These are phyloP conservation scores for Alternaria gaisen DNA, from an alignment of 2,329 filamentous ascomycete genomes.

Conservation along the genomic window DNA sequence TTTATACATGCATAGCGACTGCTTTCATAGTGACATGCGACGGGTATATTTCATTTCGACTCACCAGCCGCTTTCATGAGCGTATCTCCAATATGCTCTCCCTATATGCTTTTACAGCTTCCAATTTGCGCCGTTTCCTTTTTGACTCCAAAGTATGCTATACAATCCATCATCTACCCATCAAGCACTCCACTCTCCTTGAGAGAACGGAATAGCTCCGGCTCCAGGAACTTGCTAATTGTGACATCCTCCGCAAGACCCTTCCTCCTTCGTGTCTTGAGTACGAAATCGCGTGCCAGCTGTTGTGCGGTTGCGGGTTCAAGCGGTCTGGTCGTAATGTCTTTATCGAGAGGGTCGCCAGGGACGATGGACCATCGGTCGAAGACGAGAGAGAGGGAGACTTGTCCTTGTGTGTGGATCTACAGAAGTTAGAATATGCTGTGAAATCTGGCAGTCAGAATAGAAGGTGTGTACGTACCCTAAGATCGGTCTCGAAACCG, in stretches of 20 bases:
- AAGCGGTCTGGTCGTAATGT: slow-evolving; percentile 80
- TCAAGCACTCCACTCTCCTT: slow-evolving; percentile 90
- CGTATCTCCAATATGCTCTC: not conserved
- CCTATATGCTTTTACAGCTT: slow-evolving; percentile 7
- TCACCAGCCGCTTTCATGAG: not conserved
- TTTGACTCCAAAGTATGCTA: slow-evolving; percentile 23
- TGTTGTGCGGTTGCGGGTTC: slow-evolving; percentile 89
- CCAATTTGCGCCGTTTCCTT: slow-evolving; percentile 11
- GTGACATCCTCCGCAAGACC: slow-evolving; percentile 94
- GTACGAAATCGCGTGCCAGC: slow-evolving; percentile 92
- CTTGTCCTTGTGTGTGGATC: slow-evolving; percentile 94
- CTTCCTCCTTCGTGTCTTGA: slow-evolving; percentile 94
- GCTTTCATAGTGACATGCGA: not conserved
- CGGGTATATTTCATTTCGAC: slow-evolving; percentile 16
- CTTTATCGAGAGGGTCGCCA: slow-evolving; percentile 90
- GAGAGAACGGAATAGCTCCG: slow-evolving; percentile 87
- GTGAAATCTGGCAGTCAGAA: slow-evolving; percentile 8
- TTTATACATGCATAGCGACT: not conserved
- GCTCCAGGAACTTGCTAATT: slow-evolving; percentile 95
- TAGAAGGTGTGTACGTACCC: slow-evolving; percentile 50
- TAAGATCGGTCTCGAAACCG: slow-evolving; percentile 95
- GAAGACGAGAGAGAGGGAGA: slow-evolving; percentile 90
- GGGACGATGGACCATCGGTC: slow-evolving; percentile 96
- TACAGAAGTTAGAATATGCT: slow-evolving; percentile 13
- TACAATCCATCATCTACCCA: slow-evolving; percentile 45